Evolutionary conservation across 2,329 filamentous ascomycete genomes (phyloP).

Genomic region (Zymoseptoria brevis): DNA sequence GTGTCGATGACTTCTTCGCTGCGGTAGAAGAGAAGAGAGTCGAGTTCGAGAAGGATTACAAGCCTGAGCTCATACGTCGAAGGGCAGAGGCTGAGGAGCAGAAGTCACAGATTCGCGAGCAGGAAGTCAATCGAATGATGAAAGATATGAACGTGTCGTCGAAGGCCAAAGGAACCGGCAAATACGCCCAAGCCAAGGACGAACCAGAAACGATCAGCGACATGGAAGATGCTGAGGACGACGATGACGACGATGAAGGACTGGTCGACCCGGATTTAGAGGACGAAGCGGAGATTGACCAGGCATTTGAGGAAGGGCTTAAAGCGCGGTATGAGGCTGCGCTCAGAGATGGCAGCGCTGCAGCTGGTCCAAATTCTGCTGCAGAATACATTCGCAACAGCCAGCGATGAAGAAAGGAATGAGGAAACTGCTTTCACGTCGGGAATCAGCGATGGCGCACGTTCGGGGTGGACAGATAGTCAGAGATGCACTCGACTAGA

Average conservation of each 20-base stretch:
- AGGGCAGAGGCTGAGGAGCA: conserved; percentile 66
- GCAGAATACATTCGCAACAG: conserved; percentile 18
- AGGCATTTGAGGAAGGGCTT: conserved; percentile 57
- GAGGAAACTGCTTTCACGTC: not conserved
- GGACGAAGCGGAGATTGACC: conserved; percentile 49
- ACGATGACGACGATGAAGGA: conserved; percentile 44
- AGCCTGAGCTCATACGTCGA: conserved; percentile 78
- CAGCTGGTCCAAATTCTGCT: conserved; percentile 8
- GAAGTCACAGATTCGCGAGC: conserved; percentile 63
- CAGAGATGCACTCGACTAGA: not conserved
- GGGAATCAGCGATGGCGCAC: not conserved
- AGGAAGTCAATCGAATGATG: conserved; percentile 89
- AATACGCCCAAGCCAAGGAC: conserved; percentile 30
- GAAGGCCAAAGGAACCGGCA: conserved; percentile 27
- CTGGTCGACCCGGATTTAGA: conserved; percentile 37
- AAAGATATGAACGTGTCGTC: conserved; percentile 68
- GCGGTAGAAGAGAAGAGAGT: conserved; percentile 78
- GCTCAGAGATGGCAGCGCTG: conserved; percentile 36
- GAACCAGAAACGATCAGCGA: conserved; percentile 46
- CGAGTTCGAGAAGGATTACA: conserved; percentile 86
- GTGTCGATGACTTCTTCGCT: conserved; percentile 86
- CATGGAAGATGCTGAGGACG: conserved; percentile 46
- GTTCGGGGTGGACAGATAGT: not conserved
- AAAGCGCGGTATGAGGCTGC: conserved; percentile 71
- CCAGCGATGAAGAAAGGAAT: conserved; percentile 10